phyloP scores from a whole-genome alignment of 2,329 filamentous ascomycete genomes.

The Rutstroemia sp. region DNA sequence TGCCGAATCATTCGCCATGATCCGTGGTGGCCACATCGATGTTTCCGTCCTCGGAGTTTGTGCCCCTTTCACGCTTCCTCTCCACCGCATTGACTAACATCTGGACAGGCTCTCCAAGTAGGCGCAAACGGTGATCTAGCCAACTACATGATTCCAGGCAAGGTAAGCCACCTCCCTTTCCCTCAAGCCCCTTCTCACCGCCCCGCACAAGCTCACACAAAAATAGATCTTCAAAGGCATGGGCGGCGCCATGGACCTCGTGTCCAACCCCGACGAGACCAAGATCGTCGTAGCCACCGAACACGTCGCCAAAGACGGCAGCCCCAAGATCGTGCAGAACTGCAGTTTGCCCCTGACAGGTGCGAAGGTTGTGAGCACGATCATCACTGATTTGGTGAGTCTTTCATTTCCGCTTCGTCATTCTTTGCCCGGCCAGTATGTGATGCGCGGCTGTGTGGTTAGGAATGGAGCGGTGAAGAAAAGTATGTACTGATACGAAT shows the following conservation, averaged over 20 bases:
- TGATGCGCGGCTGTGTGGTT: neutral
- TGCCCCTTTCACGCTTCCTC: neutral
- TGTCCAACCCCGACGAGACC: constrained; percentile 61
- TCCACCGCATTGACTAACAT: neutral
- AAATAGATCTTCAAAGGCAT: constrained; percentile 62
- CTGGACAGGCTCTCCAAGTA: constrained; percentile 47
- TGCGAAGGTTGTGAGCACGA: constrained; percentile 58
- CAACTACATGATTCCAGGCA: constrained; percentile 85
- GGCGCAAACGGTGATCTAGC: constrained; percentile 71
- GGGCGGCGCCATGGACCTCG: constrained; percentile 69
- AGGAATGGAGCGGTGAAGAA: neutral
- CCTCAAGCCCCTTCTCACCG: neutral
- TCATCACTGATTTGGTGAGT: constrained; percentile 65
- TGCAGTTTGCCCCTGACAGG: constrained; percentile 60
- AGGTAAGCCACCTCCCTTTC: constrained; percentile 39
- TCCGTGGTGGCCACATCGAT: constrained; percentile 74
- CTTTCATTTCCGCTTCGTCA: neutral
- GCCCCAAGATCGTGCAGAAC: constrained; percentile 57
- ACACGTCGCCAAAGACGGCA: constrained; percentile 61
- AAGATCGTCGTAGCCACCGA: constrained; percentile 67
- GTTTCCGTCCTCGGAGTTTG: constrained; percentile 64
- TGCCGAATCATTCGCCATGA: constrained; percentile 79
- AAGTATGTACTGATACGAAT: neutral
- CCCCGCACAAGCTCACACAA: neutral
- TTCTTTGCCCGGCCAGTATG: neutral